Percentiles rank a stretch among this genome's conserved stretches.
These are phyloP conservation scores for Heliocybe sulcata DNA, from an alignment of 1,284 basidiomycete species.

Conservation along the genomic window DNA sequence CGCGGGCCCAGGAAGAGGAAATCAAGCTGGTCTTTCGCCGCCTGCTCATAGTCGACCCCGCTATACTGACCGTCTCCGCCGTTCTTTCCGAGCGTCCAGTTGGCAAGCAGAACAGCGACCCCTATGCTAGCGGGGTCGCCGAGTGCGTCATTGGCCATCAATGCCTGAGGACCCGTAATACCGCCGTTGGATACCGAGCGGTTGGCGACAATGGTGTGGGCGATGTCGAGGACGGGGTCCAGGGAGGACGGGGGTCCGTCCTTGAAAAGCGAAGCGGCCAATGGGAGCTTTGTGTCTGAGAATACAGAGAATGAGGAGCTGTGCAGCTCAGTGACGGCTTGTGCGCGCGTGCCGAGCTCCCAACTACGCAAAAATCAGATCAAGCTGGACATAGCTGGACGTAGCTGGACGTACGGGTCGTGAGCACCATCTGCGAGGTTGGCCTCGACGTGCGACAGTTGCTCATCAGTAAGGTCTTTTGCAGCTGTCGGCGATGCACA, in stretches of 20 bases:
- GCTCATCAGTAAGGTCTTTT: background rate
- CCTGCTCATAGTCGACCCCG: slow-evolving; percentile 2
- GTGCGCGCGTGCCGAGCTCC: background rate
- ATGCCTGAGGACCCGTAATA: slow-evolving; percentile 33
- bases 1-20: slow-evolving; percentile 11
- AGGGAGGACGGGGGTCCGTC: slow-evolving; percentile 29
- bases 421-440: background rate
- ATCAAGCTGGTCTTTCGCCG: slow-evolving; percentile 8
- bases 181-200: slow-evolving; percentile 33
- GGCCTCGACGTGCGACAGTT: background rate
- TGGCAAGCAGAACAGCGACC: slow-evolving; percentile 9
- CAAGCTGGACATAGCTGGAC: background rate
- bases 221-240: slow-evolving; percentile 50
- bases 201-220: slow-evolving; percentile 43
- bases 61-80: background rate
- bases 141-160: slow-evolving; percentile 14
- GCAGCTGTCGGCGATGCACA: background rate
- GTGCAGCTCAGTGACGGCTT: background rate
- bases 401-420: background rate
- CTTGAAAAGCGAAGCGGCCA: slow-evolving; percentile 30
- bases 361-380: background rate
- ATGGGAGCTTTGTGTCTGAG: slow-evolving; percentile 9
- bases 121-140: slow-evolving; percentile 5
- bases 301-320: background rate
- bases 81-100: slow-evolving; percentile 4